Conservation (phyloP, 345 rosid species). For the Psidium friedrichsthalianum region DNA sequence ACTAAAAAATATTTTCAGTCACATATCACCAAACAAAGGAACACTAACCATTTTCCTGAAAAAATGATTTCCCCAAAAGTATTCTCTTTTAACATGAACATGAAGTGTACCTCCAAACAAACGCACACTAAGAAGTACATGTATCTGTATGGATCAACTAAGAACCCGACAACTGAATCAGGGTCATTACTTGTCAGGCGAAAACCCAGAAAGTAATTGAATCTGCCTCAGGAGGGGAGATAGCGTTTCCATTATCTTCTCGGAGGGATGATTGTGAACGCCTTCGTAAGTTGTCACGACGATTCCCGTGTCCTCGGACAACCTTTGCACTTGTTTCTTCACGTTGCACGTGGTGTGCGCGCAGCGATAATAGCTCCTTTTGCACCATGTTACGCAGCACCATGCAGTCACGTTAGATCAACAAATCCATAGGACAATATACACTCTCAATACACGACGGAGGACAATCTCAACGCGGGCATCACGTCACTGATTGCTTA, state of each 20-base stretch:
- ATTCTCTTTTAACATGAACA: no score
- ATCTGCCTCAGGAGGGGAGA: slow-evolving; percentile 21
- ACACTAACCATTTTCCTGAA: no score
- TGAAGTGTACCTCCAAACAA: no score
- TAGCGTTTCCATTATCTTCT: slow-evolving; percentile 23
- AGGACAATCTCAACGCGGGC: not conserved
- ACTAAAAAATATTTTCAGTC: no score
- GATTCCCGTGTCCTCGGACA: slow-evolving; percentile 17
- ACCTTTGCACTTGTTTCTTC: slow-evolving; percentile 27
- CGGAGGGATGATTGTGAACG: slow-evolving; percentile 18
- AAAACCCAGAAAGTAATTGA: slow-evolving; percentile 18
- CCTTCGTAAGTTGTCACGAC: slow-evolving; percentile 28
- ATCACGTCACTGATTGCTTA: not conserved
- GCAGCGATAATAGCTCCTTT: slow-evolving; percentile 23
- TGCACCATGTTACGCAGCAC: not conserved
- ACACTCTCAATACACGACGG: not conserved
- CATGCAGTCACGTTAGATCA: not conserved
- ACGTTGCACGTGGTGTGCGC: slow-evolving; percentile 20
- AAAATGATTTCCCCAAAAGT: no score
- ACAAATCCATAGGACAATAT: not conserved
- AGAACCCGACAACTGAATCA: not conserved
- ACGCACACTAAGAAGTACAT: not conserved
- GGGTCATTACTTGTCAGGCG: not conserved
- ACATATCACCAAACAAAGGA: no score
- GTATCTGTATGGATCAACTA: not conserved